These are phyloP conservation scores for Globisporangium spiculum DNA, from an alignment of 352 stramenopile genomes.

Conservation along the genomic window DNA sequence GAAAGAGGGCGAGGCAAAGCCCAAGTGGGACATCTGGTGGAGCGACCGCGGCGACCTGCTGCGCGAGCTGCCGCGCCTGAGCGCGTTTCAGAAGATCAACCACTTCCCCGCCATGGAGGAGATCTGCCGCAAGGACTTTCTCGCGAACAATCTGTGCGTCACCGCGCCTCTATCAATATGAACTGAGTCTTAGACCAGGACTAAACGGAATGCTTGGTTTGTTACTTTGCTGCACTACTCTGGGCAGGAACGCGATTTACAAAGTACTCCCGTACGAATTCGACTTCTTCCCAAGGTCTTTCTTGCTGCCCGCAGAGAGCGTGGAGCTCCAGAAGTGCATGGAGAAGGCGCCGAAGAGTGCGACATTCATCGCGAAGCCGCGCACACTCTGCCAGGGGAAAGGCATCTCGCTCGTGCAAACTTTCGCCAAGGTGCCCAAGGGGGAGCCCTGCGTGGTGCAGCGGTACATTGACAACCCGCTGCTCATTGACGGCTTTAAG, in stretches of 20 bases:
- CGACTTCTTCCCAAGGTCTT: slow-evolving; percentile 41
- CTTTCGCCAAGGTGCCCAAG: slow-evolving; percentile 29
- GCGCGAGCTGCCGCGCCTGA: slow-evolving; percentile 35
- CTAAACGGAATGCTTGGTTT: neutral
- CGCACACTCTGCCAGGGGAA: slow-evolving; percentile 41
- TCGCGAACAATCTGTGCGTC: slow-evolving; percentile 47
- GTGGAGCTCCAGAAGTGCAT: slow-evolving; percentile 35
- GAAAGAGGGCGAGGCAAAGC: slow-evolving; percentile 14
- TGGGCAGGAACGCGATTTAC: slow-evolving; percentile 34
- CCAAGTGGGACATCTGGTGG: slow-evolving; percentile 54
- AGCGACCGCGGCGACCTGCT: slow-evolving; percentile 44
- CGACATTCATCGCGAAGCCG: slow-evolving; percentile 46
- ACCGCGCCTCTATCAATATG: no score
- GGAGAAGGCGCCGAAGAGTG: slow-evolving; percentile 29
- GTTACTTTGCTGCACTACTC: neutral
- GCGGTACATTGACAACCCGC: slow-evolving; percentile 89
- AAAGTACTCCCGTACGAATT: slow-evolving; percentile 37
- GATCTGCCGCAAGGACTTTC: slow-evolving; percentile 54
- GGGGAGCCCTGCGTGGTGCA: slow-evolving; percentile 40
- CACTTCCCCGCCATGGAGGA: slow-evolving; percentile 58
- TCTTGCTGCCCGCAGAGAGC: slow-evolving; percentile 33
- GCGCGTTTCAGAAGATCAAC: slow-evolving; percentile 49
- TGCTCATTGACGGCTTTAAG: slow-evolving; percentile 92
- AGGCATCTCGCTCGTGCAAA: slow-evolving; percentile 41
- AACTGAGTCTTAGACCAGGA: neutral